Percentiles rank a stretch among this genome's conserved stretches.
These are phyloP conservation scores for Pseudogymnoascus sp. DNA, from an alignment of 2,329 filamentous ascomycete genomes.

Conservation along the genomic window DNA sequence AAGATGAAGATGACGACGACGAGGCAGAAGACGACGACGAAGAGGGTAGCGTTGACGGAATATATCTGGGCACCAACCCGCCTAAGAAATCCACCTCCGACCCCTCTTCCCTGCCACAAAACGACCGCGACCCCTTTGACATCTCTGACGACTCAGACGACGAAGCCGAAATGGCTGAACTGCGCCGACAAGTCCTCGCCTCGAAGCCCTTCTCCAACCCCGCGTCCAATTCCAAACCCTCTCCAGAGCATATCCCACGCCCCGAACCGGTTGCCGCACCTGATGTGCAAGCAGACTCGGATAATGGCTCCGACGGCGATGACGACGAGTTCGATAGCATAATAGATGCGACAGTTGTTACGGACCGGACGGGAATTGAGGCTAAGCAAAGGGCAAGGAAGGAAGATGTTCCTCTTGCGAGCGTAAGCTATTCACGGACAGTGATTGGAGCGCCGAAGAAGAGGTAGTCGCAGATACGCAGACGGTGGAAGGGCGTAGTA, in stretches of 20 bases:
- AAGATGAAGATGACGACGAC: constrained; percentile 42
- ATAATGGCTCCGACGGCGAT: constrained; percentile 41
- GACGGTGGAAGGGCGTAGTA: neutral
- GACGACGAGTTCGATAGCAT: constrained; percentile 88
- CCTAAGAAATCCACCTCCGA: constrained; percentile 19
- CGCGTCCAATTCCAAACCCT: constrained; percentile 43
- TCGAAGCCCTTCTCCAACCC: constrained; percentile 79
- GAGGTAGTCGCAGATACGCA: neutral
- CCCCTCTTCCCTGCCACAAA: neutral
- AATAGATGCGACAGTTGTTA: constrained; percentile 83
- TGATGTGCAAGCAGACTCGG: constrained; percentile 65
- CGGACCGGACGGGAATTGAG: constrained; percentile 71
- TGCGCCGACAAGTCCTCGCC: constrained; percentile 79
- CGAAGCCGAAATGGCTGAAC: constrained; percentile 82
- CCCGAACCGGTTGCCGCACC: constrained; percentile 49
- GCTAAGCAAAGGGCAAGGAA: constrained; percentile 50
- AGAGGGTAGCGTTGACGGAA: constrained; percentile 46
- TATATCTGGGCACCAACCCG: constrained; percentile 51
- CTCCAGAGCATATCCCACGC: constrained; percentile 45
- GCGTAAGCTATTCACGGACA: constrained; percentile 30
- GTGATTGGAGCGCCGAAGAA: constrained; percentile 31
- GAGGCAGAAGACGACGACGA: constrained; percentile 40
- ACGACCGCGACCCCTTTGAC: constrained; percentile 57
- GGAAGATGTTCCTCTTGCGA: constrained; percentile 24
- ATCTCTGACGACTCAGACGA: constrained; percentile 75